Evolutionary conservation across 2,329 filamentous ascomycete species (phyloP).

Genomic region (Alternaria arbusti): DNA sequence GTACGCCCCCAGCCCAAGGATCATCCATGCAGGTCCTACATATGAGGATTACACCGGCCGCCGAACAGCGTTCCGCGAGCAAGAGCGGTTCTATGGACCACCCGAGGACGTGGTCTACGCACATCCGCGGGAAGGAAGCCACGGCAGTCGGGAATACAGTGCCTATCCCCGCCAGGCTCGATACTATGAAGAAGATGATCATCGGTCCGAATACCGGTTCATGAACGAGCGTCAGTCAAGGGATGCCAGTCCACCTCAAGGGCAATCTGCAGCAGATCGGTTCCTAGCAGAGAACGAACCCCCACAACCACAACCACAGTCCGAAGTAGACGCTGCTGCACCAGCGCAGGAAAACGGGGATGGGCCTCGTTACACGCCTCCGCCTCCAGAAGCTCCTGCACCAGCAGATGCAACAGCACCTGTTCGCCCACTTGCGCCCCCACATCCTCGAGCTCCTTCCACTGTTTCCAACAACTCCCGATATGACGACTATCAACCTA

Average conservation of each 20-base stretch:
- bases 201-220: conserved; percentile 30
- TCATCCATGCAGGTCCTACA: conserved; percentile 32
- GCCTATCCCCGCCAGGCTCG: conserved; percentile 35
- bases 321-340: conserved; percentile 21
- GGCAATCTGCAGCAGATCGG: conserved; percentile 42
- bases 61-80: conserved; percentile 41
- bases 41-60: conserved; percentile 42
- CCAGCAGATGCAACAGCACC: conserved; percentile 23
- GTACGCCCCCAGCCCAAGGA: conserved; percentile 36
- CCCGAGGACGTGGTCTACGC: conserved; percentile 37
- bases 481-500: conserved; percentile 34
- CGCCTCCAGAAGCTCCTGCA: conserved; percentile 24
- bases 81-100: conserved; percentile 38
- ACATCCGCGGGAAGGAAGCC: conserved; percentile 35
- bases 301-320: conserved; percentile 13
- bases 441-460: conserved; percentile 33
- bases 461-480: conserved; percentile 43
- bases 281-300: conserved; percentile 41
- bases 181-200: conserved; percentile 35
- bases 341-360: conserved; percentile 35
- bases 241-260: conserved; percentile 29
- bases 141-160: conserved; percentile 33
- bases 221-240: conserved; percentile 27
- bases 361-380: conserved; percentile 38
- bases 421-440: conserved; percentile 22